A percentile compares a stretch with the other conserved stretches of the same genome.
Conservation (phyloP, 2,329 filamentous ascomycete species). For the Lecanosticta acicola region DNA sequence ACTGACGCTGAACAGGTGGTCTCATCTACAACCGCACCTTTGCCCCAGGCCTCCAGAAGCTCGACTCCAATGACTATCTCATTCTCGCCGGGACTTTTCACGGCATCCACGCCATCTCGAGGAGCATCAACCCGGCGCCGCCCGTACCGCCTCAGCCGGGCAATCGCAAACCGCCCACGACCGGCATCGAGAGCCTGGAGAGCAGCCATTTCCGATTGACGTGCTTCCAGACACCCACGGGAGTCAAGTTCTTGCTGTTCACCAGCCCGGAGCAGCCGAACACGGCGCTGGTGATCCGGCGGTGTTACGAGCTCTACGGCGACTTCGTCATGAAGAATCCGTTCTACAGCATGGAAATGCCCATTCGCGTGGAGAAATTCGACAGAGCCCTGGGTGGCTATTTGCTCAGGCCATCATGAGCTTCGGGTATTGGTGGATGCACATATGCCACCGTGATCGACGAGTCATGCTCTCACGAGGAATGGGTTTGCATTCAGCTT, state of each 20-base stretch:
- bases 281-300: constrained; percentile 74
- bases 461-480: no score
- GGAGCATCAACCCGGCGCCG: constrained; percentile 43
- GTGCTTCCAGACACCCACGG: constrained; percentile 91
- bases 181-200: constrained; percentile 88
- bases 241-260: constrained; percentile 92
- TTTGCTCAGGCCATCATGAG: constrained; percentile 29
- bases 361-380: constrained; percentile 89
- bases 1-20: constrained; percentile 42
- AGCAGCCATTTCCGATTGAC: constrained; percentile 90
- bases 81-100: constrained; percentile 97
- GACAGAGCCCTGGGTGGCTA: constrained; percentile 56
- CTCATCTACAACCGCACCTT: constrained; percentile 96
- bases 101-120: constrained; percentile 63
- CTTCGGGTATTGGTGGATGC: no score
- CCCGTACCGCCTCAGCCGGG: constrained; percentile 28
- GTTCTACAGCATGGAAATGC: constrained; percentile 98
- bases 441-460: no score
- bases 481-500: no score
- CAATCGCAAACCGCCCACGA: constrained; percentile 50
- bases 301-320: constrained; percentile 88
- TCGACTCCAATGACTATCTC: constrained; percentile 92
- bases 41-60: constrained; percentile 76
- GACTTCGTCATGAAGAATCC: constrained; percentile 99
- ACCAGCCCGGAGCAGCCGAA: constrained; percentile 85